phyloP scores from a whole-genome alignment of 163 green algal genomes.

The Coccomyxa subellipsoidea region DNA sequence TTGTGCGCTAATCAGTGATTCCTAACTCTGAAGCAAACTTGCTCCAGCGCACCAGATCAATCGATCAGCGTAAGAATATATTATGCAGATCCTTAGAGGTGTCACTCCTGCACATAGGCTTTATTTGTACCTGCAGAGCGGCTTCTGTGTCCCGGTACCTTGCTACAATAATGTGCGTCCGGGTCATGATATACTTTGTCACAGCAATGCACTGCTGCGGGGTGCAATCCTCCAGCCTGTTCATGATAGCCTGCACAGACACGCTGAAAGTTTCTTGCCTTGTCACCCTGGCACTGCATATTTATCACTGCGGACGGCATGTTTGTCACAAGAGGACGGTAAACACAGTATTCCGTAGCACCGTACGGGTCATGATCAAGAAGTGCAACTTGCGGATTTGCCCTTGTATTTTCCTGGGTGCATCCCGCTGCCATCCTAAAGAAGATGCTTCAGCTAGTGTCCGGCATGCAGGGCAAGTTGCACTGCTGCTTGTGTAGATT shows the following conservation, averaged over 20 bases:
- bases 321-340: too few species aligned
- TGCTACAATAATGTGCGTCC: background rate
- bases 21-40: too few species aligned
- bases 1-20: background rate
- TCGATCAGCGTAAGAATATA: background rate
- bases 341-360: too few species aligned
- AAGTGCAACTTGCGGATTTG: too few species aligned
- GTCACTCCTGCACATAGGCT: too few species aligned
- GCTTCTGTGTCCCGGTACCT: background rate
- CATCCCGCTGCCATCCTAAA: background rate
- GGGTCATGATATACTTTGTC: background rate
- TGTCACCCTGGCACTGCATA: too few species aligned
- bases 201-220: background rate
- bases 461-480: background rate
- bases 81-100: too few species aligned
- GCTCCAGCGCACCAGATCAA: too few species aligned
- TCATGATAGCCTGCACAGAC: background rate
- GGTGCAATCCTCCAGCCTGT: background rate
- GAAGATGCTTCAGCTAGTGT: background rate
- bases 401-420: background rate
- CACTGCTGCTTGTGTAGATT: background rate
- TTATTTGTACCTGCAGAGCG: background rate
- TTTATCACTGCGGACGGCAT: too few species aligned
- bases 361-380: too few species aligned
- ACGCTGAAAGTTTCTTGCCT: too few species aligned